Conservation (phyloP, 2,329 filamentous ascomycete genomes). For the Corynespora cassiicola region DNA sequence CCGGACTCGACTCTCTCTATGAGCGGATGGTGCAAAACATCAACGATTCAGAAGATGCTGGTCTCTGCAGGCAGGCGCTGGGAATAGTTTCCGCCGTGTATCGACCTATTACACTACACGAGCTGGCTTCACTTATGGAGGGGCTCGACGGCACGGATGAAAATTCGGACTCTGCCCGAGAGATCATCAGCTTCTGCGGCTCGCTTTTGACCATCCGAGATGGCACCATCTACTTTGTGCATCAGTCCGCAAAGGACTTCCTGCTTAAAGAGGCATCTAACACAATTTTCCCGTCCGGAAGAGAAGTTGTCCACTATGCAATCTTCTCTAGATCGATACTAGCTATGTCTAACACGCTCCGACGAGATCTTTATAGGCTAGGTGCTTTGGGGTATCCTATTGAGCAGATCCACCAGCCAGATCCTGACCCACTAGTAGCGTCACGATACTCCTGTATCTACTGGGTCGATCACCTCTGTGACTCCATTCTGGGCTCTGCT, state of each 20-base stretch:
- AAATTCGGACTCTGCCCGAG: slow-evolving; percentile 15
- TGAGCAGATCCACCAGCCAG: slow-evolving; percentile 20
- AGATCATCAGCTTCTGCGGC: slow-evolving; percentile 43
- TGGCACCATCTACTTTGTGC: slow-evolving; percentile 31
- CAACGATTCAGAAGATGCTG: not conserved
- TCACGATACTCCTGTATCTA: slow-evolving; percentile 33
- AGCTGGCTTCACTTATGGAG: slow-evolving; percentile 35
- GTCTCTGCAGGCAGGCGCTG: not conserved
- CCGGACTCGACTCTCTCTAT: slow-evolving; percentile 47
- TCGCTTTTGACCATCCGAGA: slow-evolving; percentile 31
- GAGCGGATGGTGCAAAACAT: slow-evolving; percentile 46
- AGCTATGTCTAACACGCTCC: slow-evolving; percentile 16
- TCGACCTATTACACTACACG: slow-evolving; percentile 44
- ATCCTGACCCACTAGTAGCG: slow-evolving; percentile 27
- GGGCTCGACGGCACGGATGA: slow-evolving; percentile 12
- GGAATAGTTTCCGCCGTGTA: slow-evolving; percentile 32
- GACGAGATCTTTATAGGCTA: slow-evolving; percentile 28
- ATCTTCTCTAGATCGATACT: slow-evolving; percentile 40
- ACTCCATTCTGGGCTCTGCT: slow-evolving; percentile 5
- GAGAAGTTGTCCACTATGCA: slow-evolving; percentile 4
- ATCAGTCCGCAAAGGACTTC: slow-evolving; percentile 53
- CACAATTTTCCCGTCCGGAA: slow-evolving; percentile 36
- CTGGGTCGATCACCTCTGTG: slow-evolving; percentile 39
- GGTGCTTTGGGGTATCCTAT: slow-evolving; percentile 17
- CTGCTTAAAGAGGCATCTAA: slow-evolving; percentile 26